Evolutionary conservation across 768 basidiomycete genomes (phyloP).

Genomic region (Suillus cothurnatus): DNA sequence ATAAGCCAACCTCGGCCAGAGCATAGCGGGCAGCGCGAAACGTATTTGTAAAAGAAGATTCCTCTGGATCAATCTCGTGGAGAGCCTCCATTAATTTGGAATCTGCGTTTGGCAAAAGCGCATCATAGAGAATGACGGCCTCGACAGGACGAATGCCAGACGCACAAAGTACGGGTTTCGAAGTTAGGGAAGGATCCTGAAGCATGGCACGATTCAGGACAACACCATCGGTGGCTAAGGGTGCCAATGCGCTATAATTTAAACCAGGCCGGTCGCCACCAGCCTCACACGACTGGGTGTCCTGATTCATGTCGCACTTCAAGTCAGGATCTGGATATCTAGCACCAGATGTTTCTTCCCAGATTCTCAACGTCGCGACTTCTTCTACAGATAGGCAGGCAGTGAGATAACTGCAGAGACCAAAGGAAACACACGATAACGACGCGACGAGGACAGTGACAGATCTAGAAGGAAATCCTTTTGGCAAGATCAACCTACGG

Average conservation of each 20-base stretch:
- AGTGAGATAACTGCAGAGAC: background rate
- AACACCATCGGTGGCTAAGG: conserved; percentile 16
- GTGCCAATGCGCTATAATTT: conserved; percentile 21
- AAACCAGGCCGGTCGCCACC: conserved; percentile 27
- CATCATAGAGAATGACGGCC: conserved; percentile 56
- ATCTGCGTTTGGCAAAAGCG: conserved; percentile 33
- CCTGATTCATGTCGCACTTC: conserved; percentile 20
- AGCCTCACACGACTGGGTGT: conserved; percentile 31
- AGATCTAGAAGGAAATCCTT: background rate
- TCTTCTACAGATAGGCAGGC: background rate
- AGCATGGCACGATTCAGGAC: conserved; percentile 10
- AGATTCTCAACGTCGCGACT: conserved; percentile 49
- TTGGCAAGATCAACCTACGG: background rate
- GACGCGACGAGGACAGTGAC: background rate
- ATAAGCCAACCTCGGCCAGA: conserved; percentile 60
- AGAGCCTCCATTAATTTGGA: conserved; percentile 51
- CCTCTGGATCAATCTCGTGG: conserved; percentile 44
- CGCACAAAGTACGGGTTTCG: conserved; percentile 34
- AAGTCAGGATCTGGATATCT: conserved; percentile 21
- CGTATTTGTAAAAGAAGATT: conserved; percentile 40
- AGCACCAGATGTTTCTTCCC: conserved; percentile 52
- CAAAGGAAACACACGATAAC: background rate
- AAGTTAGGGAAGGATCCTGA: conserved; percentile 14
- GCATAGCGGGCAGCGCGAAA: conserved; percentile 50
- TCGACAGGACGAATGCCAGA: conserved; percentile 48